Base-by-base conservation (phyloP, 208 protist genomes). In the Acanthamoeba lenticulata region DNA sequence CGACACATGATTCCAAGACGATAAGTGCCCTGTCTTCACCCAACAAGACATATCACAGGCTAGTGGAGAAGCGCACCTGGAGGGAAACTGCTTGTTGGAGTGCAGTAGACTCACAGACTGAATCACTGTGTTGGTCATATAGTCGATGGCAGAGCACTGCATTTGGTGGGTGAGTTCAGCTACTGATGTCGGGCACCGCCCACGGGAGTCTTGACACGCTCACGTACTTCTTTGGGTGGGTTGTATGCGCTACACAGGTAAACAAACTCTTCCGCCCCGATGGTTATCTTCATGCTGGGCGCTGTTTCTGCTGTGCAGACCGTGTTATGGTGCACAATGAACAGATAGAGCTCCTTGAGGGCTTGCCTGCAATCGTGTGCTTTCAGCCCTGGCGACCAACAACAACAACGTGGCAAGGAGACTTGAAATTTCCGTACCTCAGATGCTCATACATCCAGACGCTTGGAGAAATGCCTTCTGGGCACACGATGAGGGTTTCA, bases 171-270 rank as follows among this genome's bases (percentile, higher is more conserved):
- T n/a, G n/a, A n/a, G n/a, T n/a, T n/a, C n/a, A n/a, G n/a, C n/a
- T n/a, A n/a, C n/a, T n/a, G n/a, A n/a, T n/a, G n/a, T n/a, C n/a
- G n/a, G n/a, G n/a, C n/a, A n/a, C n/a, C n/a, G n/a, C n/a, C n/a
- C n/a, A n/a, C n/a, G n/a, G n/a, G n/a, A n/a, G n/a, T n/a, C n/a
- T n/a, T n/a, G n/a, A n/a, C n/a, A n/a, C n/a, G n/a, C n/a, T n/a
- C n/a, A 29, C 21, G 36, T 32, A 92, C 88, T 57, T 92, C 88
- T 21, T 77, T 69, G 52, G 88, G 88, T n/a, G 88, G 88, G 32
- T 92, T 92, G 60, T 79, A 92, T 32, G 88, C 88, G 88, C 88
- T 92, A 57, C 88, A 92, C 11, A 92, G 88, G 88, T 77, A 92
- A 57, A 92, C 88, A 5, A 55, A 47, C 60, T 92, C 88, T 29